Conservation (phyloP, 148 eudicot genomes). For the Diospyros lotus region DNA sequence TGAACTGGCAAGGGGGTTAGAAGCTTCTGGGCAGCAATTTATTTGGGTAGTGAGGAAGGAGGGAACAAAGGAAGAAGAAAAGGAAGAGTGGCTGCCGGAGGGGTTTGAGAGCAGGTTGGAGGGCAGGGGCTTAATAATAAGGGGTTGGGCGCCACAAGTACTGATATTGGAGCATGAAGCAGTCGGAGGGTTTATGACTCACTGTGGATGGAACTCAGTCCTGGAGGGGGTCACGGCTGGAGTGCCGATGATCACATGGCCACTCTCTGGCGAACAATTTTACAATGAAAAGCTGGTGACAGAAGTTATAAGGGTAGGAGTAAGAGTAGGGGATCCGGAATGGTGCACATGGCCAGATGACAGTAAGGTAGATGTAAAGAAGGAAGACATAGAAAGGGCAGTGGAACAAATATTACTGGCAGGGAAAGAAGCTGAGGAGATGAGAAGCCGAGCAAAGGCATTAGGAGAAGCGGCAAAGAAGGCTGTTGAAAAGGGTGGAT, state of each 20-base stretch:
- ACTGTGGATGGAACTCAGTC: constrained; percentile 22
- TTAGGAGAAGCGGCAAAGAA: constrained; percentile 1
- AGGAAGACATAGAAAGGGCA: constrained; percentile 9
- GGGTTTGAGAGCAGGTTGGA: constrained; percentile 16
- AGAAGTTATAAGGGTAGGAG: constrained; percentile 14
- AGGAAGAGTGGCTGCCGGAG: constrained; percentile 12
- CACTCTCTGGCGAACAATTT: constrained; percentile 16
- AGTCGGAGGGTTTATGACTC: constrained; percentile 22
- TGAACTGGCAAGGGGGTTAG: constrained; percentile 21
- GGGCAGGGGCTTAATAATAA: constrained; percentile 17
- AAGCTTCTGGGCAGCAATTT: constrained; percentile 21
- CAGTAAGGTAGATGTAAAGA: constrained; percentile 1
- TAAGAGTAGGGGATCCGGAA: constrained; percentile 15
- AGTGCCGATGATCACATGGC: constrained; percentile 22
- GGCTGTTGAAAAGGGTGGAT: constrained; percentile 16
- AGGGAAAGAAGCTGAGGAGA: constrained; percentile 11
- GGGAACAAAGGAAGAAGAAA: background rate
- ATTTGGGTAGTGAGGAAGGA: constrained; percentile 23
- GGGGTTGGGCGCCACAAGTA: constrained; percentile 26
- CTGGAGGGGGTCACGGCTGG: constrained; percentile 21
- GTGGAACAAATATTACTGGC: constrained; percentile 1
- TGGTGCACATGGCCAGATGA: constrained; percentile 2
- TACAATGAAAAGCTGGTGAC: constrained; percentile 14
- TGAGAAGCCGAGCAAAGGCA: constrained; percentile 9
- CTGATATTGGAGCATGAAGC: constrained; percentile 18